phyloP scores from a whole-genome alignment of 768 basidiomycete genomes.

The Panaeolus papilionaceus region DNA sequence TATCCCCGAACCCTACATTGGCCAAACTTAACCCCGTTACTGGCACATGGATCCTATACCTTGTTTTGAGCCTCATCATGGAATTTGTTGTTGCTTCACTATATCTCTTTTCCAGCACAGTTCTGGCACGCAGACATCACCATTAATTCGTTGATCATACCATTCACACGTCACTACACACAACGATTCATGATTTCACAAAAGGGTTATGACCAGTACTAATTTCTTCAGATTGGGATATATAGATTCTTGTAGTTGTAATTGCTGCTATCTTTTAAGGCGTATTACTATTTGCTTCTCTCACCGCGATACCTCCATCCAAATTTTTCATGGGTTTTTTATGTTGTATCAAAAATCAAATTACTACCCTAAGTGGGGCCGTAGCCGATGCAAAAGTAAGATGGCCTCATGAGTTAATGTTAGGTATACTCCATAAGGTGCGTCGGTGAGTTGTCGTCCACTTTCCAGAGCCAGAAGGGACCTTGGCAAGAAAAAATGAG shows the following conservation, averaged over 20 bases:
- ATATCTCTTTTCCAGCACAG: constrained; percentile 53
- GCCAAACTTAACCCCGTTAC: constrained; percentile 62
- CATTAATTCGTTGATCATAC: constrained; percentile 24
- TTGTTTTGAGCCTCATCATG: constrained; percentile 65
- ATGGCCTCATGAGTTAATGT: neutral
- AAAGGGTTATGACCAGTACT: constrained; percentile 2
- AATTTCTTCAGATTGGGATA: constrained; percentile 3
- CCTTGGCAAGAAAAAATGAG: constrained; percentile 40
- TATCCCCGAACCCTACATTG: constrained; percentile 48
- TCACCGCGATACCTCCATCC: constrained; percentile 11
- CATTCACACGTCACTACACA: constrained; percentile 18
- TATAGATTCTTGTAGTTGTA: constrained; percentile 14
- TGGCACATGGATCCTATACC: constrained; percentile 63
- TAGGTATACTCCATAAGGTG: constrained; percentile 43
- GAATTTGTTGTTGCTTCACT: constrained; percentile 59
- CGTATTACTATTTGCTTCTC: neutral
- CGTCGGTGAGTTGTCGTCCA: constrained; percentile 42
- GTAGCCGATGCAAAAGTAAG: neutral
- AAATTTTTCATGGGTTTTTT: neutral
- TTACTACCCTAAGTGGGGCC: neutral
- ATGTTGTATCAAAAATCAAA: neutral
- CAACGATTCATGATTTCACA: constrained; percentile 3
- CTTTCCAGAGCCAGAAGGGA: constrained; percentile 79
- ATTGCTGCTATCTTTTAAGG: constrained; percentile 5
- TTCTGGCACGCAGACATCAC: constrained; percentile 42